These are phyloP conservation scores for Lippia alba DNA, from an alignment of 305 asterid genomes.

Conservation along the genomic window DNA sequence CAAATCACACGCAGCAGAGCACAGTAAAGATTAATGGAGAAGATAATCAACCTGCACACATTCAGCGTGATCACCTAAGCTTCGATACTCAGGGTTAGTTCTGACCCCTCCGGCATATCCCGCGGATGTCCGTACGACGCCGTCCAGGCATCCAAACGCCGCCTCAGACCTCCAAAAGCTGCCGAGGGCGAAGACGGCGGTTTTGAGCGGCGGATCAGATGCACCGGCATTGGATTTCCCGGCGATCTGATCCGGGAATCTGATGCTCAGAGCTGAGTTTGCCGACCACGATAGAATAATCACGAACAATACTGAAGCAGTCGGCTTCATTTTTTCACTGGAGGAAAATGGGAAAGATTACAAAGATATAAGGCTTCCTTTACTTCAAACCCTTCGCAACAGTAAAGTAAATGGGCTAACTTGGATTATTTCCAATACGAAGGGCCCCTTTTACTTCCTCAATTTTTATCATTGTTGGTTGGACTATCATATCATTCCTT, in stretches of 20 bases:
- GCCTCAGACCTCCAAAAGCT: slow-evolving; percentile 99
- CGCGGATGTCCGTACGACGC: slow-evolving; percentile 76
- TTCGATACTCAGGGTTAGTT: slow-evolving; percentile 80
- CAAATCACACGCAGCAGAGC: slow-evolving; percentile 2
- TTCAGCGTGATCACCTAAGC: slow-evolving; percentile 91
- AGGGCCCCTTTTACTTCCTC: too few species aligned
- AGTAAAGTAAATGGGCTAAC: too few species aligned
- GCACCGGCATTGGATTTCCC: slow-evolving; percentile 32
- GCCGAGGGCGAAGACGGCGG: slow-evolving; percentile 86
- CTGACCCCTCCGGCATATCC: slow-evolving; percentile 92
- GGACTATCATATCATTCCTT: too few species aligned
- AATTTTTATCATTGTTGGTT: too few species aligned
- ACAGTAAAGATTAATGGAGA: slow-evolving; percentile 11
- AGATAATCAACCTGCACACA: slow-evolving; percentile 64
- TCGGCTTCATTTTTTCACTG: slow-evolving; percentile 41
- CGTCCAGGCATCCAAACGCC: slow-evolving; percentile 87
- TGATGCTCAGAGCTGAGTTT: slow-evolving; percentile 54
- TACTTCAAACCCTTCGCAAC: too few species aligned
- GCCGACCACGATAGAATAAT: slow-evolving; percentile 38
- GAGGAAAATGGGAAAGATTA: slow-evolving; percentile 1
- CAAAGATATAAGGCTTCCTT: background rate
- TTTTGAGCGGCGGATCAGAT: slow-evolving; percentile 56
- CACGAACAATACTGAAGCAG: slow-evolving; percentile 39
- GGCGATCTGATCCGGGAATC: slow-evolving; percentile 72
- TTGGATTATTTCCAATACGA: too few species aligned